These are phyloP conservation scores for Zymoseptoria ardabiliae DNA, from an alignment of 2,329 filamentous ascomycete species.

Conservation along the genomic window DNA sequence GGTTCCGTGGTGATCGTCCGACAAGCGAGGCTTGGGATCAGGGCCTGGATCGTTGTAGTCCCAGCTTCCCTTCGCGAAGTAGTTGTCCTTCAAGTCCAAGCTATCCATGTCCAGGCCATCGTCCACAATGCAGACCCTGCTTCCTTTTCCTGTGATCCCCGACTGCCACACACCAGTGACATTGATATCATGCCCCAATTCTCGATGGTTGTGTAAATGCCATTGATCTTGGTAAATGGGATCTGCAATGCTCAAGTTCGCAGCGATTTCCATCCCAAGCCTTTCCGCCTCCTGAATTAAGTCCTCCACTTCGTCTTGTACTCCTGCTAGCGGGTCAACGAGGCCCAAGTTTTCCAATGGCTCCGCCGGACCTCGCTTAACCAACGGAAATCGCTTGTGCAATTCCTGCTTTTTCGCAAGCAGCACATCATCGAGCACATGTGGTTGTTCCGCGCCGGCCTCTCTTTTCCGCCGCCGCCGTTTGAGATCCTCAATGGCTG, in stretches of 20 bases:
- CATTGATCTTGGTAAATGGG: constrained; percentile 92
- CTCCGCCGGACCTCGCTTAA: constrained; percentile 46
- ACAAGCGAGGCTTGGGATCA: constrained; percentile 73
- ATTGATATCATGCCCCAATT: constrained; percentile 86
- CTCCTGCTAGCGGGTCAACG: constrained; percentile 1
- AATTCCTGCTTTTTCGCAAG: constrained; percentile 72
- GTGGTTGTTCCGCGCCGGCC: constrained; percentile 36
- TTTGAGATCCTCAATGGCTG: constrained; percentile 46
- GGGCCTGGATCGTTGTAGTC: constrained; percentile 85
- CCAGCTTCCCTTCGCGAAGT: constrained; percentile 85
- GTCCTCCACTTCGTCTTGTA: constrained; percentile 4
- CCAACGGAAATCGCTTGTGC: constrained; percentile 47
- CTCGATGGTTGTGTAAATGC: constrained; percentile 81
- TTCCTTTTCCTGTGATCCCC: constrained; percentile 81
- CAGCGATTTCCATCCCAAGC: constrained; percentile 54
- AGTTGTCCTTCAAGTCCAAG: constrained; percentile 84
- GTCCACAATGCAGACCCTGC: constrained; percentile 89
- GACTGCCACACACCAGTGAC: constrained; percentile 90
- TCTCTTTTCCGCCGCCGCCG: constrained; percentile 57
- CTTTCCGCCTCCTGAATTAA: constrained; percentile 40
- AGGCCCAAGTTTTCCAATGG: constrained; percentile 1
- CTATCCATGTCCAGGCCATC: constrained; percentile 96
- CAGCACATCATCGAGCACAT: constrained; percentile 65
- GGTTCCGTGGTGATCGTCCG: constrained; percentile 85
- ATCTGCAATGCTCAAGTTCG: constrained; percentile 67